Evolutionary conservation across 2,329 filamentous ascomycete species (phyloP), one percentile per base, ranked within the genome.

Genomic region (Hypoxylon sp.): DNA sequence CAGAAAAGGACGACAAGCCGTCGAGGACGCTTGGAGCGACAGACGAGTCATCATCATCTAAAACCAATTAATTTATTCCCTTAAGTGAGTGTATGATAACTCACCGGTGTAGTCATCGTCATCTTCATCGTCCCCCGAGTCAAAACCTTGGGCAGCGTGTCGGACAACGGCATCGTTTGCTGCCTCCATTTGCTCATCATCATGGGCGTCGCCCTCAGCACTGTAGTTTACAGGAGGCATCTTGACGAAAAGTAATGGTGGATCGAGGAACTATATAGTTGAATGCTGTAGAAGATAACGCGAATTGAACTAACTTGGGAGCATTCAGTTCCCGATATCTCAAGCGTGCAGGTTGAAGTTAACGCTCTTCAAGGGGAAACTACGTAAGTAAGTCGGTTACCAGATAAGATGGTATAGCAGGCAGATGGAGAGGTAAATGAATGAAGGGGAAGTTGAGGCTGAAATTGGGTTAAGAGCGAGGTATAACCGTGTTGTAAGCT

Each of bases 21-120:
- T 57, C 25, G 6, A 66, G 20, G 25, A 69, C 49, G 3, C 35
- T 56, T n/a, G 60, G 25, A 5, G 20, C 2, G 7, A 46, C 50
- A 14, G 55, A 31, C 2, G 56, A 44, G 14, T 2, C 20, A 14
- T 35, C 20, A 14, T 35, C 46, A 6, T 33, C 49, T 60, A 25
- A 7, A 20, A 35, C 3, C 11, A 31, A 4, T 69, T 59, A 65
- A 53, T 22, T 4, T 27, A 30, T 2, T 42, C n/a, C 20, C 6
- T 35, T 2, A 13, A 25, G 6, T 25, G 49, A 42, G 20, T 2
- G 17, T 20, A 11, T 31, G 14, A 11, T 3, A 42, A 42, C 40
- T 22, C 56, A 61, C 44, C 20, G 4, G 53, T 30, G 7, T 3
- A 44, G 40, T 10, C 11, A 44, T 20, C 20, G 8, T 20, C 40